Conservation (phyloP, 257 asterid genomes). For the Solanum verrucosum region DNA sequence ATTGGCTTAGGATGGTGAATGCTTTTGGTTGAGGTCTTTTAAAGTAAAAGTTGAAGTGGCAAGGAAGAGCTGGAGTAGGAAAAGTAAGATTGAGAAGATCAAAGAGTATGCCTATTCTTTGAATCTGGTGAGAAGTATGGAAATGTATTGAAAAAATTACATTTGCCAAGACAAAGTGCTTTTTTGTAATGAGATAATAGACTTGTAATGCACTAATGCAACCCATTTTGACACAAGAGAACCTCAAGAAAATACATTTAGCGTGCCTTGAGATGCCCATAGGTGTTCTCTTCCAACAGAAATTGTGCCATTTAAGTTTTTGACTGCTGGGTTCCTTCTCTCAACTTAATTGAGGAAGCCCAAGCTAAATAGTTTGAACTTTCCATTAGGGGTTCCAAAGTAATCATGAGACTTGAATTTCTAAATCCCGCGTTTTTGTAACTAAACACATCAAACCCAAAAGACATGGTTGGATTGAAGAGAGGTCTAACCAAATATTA, state of each 20-base stretch:
- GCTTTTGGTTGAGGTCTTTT: background rate
- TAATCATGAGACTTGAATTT: background rate
- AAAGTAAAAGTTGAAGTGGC: background rate
- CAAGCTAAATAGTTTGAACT: background rate
- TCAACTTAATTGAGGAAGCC: background rate
- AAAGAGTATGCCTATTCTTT: background rate
- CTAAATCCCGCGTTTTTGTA: background rate
- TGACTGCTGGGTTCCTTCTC: background rate
- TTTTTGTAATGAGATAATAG: background rate
- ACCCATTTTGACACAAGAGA: background rate
- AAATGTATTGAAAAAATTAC: background rate
- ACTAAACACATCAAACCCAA: background rate
- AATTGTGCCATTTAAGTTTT: background rate
- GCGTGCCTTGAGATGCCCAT: background rate
- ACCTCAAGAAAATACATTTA: background rate
- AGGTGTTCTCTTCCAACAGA: background rate
- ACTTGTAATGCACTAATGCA: background rate
- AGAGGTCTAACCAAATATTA: background rate
- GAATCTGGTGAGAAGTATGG: background rate
- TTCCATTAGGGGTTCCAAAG: background rate
- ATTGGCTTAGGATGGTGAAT: background rate
- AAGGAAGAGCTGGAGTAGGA: background rate
- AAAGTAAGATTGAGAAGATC: background rate
- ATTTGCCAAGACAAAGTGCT: background rate
- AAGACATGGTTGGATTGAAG: background rate